Evolutionary conservation across 2,329 filamentous ascomycete genomes (phyloP).

Genomic region (Emericellopsis cladophorae): DNA sequence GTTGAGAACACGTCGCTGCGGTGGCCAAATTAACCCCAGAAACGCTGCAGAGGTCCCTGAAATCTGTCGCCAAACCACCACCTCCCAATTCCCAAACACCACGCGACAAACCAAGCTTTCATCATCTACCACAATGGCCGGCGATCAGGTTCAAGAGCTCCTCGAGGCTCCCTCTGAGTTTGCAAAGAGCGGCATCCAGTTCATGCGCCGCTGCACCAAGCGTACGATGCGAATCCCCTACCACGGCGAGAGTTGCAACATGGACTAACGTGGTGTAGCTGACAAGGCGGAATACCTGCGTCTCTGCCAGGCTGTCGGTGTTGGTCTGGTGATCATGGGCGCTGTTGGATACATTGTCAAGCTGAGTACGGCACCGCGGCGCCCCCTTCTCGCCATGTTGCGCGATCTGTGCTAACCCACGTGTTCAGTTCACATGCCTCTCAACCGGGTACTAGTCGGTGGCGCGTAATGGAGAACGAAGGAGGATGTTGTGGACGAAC

Average conservation of each 20-base stretch:
- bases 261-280: slow-evolving; percentile 11
- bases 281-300: slow-evolving; percentile 30
- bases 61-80: not conserved
- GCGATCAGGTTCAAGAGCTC: slow-evolving; percentile 55
- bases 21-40: not conserved
- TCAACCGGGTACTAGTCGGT: slow-evolving; percentile 59
- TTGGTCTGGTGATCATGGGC: slow-evolving; percentile 60
- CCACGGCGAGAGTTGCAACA: not conserved
- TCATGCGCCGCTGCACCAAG: slow-evolving; percentile 50
- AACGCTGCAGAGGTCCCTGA: not conserved
- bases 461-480: slow-evolving; percentile 36
- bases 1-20: slow-evolving; percentile 3
- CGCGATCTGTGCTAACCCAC: not conserved
- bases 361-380: slow-evolving; percentile 36
- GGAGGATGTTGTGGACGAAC: not conserved
- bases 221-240: slow-evolving; percentile 25
- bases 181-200: slow-evolving; percentile 46
- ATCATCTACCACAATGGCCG: slow-evolving; percentile 32
- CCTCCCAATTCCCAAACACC: not conserved
- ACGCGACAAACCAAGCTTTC: slow-evolving; percentile 22
- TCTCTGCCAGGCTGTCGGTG: slow-evolving; percentile 47
- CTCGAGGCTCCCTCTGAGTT: slow-evolving; percentile 58
- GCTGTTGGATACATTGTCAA: slow-evolving; percentile 60
- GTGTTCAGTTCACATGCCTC: slow-evolving; percentile 48
- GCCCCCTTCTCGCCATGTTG: not conserved